phyloP scores from a whole-genome alignment of 202 grass and related monocot genomes.

The Musa balbisiana region DNA sequence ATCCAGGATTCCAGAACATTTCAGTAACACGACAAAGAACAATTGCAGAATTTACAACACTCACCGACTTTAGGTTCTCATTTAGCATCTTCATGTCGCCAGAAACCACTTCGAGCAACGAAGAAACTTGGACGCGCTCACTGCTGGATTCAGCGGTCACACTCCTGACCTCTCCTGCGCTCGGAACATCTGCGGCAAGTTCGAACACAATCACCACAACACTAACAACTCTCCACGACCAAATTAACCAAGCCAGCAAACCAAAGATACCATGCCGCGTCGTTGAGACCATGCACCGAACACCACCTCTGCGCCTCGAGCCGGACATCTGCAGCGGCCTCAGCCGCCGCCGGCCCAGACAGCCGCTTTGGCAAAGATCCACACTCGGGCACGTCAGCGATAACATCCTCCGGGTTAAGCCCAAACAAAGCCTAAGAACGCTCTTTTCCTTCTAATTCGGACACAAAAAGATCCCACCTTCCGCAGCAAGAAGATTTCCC shows the following conservation, averaged over 20 bases:
- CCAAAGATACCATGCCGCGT: conserved; percentile 41
- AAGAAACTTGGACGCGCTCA: conserved; percentile 44
- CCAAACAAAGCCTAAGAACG: background rate
- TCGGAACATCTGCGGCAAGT: conserved; percentile 30
- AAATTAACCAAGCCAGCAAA: conserved; percentile 3
- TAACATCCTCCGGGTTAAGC: conserved; percentile 39
- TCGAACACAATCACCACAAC: background rate
- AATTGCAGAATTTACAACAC: conserved; percentile 7
- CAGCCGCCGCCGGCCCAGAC: conserved; percentile 1
- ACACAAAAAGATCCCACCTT: background rate
- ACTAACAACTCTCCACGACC: conserved; percentile 12
- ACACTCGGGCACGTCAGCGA: conserved; percentile 46
- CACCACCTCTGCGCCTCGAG: conserved; percentile 48
- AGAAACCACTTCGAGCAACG: conserved; percentile 62
- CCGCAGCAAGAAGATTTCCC: background rate
- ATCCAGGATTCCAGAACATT: background rate
- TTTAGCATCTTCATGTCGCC: conserved; percentile 69
- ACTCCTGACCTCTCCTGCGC: background rate
- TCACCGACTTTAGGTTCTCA: conserved; percentile 90
- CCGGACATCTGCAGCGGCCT: conserved; percentile 13
- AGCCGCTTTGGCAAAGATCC: conserved; percentile 41
- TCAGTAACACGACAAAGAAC: background rate
- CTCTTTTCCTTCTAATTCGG: background rate
- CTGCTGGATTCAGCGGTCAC: conserved; percentile 20
- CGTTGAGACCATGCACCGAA: conserved; percentile 57